Conservation (phyloP, 352 stramenopile species). For the Lagenidium sp. region DNA sequence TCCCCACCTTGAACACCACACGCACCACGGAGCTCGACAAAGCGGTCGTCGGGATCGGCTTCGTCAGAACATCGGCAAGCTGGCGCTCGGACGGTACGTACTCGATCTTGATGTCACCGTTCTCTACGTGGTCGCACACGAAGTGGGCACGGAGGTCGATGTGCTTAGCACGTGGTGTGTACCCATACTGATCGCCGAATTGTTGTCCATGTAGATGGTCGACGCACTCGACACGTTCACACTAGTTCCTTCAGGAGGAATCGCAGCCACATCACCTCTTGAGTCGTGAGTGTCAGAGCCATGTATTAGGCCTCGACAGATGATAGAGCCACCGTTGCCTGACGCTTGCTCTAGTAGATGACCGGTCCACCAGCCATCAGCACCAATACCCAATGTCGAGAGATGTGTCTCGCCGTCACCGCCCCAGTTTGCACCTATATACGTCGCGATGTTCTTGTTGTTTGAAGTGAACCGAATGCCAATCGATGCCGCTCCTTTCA, state of each 20-base stretch:
- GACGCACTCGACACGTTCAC: background rate
- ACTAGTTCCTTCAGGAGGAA: constrained; percentile 4
- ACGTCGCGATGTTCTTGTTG: background rate
- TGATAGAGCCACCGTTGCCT: constrained; percentile 7
- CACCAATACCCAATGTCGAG: constrained; percentile 14
- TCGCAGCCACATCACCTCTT: constrained; percentile 13
- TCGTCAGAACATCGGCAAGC: background rate
- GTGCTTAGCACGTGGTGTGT: constrained; percentile 3
- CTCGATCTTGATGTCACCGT: background rate
- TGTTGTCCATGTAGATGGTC: constrained; percentile 1
- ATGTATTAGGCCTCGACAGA: constrained; percentile 18
- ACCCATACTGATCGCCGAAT: constrained; percentile 2
- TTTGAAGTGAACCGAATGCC: constrained; percentile 2
- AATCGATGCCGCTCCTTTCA: constrained; percentile 5
- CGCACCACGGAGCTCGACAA: background rate
- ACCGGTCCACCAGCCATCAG: constrained; percentile 2
- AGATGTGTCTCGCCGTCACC: constrained; percentile 3
- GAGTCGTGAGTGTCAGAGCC: constrained; percentile 4
- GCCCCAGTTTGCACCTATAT: constrained; percentile 15
- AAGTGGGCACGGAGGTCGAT: constrained; percentile 5
- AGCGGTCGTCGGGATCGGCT: background rate
- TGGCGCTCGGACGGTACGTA: background rate
- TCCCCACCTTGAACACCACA: background rate
- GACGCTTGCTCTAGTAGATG: constrained; percentile 15
- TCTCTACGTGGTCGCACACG: constrained; percentile 2